Base-by-base conservation (phyloP, 1,139 yeast species). In the Casaregolazyma suthepensis region DNA sequence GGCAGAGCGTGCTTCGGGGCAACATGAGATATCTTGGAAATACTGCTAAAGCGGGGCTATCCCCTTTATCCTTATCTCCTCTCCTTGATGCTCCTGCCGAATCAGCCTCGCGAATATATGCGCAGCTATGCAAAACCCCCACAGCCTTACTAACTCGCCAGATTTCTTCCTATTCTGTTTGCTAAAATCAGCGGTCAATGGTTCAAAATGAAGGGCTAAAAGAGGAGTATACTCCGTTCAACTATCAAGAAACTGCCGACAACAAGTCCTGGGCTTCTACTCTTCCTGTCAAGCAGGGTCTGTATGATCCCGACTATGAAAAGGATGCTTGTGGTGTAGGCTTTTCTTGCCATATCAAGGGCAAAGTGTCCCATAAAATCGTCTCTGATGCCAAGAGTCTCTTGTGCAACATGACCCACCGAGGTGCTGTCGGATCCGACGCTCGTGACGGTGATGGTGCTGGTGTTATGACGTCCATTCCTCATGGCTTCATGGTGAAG, bases 281-380 rank as follows among this genome's bases (percentile, higher is more conserved):
- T 9, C 77, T 93, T 59, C 99, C 99, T 47, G 79, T 82, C 47
- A 83, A 85, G 62, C 85, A 90, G 71, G 99, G 96, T 47, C 81
- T 93, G 53, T 93, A 93, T 71, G 89, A 93, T 70, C 99, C 98
- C 3, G 95, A 87, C 57, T 81, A 78, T 62, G 99, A 93, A 71
- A 89, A 90, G 67, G 99, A 93, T 67, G 96, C 98, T 50, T 93
- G 99, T 78, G 99, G 99, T 75, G 99, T 93, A 54, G 98, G 98
- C 57, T 93, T 93, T 73, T 88, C 96, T 49, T 89, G 97, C 71
- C 90, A 91, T 74, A 86, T 91, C 74, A 88, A 90, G 71, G 98
- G 98, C 56, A 69, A 76, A 44, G 81, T 83, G 17, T 86, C 96
- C 51, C 99, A 93, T 75, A 90, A 91, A 70, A 90, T 91, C 61